phyloP scores from a whole-genome alignment of 2,329 filamentous ascomycete genomes.

The Fusarium sp. region DNA sequence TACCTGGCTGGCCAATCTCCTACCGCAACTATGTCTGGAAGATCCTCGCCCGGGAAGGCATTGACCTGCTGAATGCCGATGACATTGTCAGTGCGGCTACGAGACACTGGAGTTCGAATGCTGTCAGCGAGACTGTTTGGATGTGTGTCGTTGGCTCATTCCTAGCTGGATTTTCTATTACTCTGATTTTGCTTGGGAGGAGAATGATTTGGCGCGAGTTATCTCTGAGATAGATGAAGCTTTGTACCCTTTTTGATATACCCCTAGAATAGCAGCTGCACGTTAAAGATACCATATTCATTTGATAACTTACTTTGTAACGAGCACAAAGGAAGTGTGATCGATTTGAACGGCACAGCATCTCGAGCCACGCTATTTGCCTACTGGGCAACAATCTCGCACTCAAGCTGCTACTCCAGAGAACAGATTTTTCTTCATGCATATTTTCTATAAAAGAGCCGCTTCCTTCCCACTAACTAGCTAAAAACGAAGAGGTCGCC shows the following conservation, averaged over 20 bases:
- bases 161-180: conserved; percentile 28
- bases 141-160: conserved; percentile 34
- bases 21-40: conserved; percentile 69
- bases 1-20: conserved; percentile 69
- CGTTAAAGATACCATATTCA: neutral
- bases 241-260: neutral
- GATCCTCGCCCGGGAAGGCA: conserved; percentile 63
- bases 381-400: neutral
- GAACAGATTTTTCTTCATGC: neutral
- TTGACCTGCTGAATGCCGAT: conserved; percentile 72
- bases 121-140: conserved; percentile 35
- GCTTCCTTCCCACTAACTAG: too few species aligned
- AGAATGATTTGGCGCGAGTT: conserved; percentile 15
- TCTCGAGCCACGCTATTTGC: too few species aligned
- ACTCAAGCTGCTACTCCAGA: neutral
- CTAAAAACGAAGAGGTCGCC: neutral
- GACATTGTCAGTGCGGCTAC: conserved; percentile 60
- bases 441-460: neutral
- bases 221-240: neutral
- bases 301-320: neutral
- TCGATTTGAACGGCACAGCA: neutral
- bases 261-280: neutral
- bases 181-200: conserved; percentile 26
- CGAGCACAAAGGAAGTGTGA: neutral
- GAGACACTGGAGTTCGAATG: conserved; percentile 30